Evolutionary conservation across 441 rosid species (phyloP).

Genomic region (Metrosideros polymorpha): DNA sequence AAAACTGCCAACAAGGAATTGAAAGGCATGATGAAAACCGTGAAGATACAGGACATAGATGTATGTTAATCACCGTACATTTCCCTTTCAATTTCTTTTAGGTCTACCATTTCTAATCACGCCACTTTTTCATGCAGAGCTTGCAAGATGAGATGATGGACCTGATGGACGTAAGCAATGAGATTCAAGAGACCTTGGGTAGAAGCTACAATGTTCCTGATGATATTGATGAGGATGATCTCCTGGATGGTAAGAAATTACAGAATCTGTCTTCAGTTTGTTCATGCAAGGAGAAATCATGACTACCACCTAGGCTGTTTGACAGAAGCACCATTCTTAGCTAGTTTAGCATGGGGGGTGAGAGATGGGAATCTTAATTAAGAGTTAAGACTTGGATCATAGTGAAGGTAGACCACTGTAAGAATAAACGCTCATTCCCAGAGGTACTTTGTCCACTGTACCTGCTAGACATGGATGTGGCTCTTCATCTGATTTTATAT

Average conservation of each 20-base stretch:
- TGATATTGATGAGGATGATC: constrained; percentile 97
- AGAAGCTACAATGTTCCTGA: constrained; percentile 92
- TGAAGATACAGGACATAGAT: neutral
- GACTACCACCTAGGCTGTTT: neutral
- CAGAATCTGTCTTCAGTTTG: neutral
- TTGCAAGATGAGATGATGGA: constrained; percentile 99
- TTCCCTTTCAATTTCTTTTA: neutral
- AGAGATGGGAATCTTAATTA: neutral
- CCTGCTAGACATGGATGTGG: neutral
- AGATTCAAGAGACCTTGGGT: constrained; percentile 94
- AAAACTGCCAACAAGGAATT: constrained; percentile 45
- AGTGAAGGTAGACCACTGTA: neutral
- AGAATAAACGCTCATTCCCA: neutral
- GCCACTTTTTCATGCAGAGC: constrained; percentile 35
- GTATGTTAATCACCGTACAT: constrained; percentile 22
- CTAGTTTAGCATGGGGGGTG: neutral
- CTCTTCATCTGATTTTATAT: neutral
- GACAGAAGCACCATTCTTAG: neutral
- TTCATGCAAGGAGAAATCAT: neutral
- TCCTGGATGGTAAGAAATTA: constrained; percentile 76
- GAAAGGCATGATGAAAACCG: neutral
- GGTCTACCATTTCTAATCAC: neutral
- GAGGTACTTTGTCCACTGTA: neutral
- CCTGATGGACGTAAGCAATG: constrained; percentile 90
- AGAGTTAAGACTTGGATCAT: neutral